Conservation (phyloP, 176 grass and related monocot species). For the Triticum dicoccoides region DNA sequence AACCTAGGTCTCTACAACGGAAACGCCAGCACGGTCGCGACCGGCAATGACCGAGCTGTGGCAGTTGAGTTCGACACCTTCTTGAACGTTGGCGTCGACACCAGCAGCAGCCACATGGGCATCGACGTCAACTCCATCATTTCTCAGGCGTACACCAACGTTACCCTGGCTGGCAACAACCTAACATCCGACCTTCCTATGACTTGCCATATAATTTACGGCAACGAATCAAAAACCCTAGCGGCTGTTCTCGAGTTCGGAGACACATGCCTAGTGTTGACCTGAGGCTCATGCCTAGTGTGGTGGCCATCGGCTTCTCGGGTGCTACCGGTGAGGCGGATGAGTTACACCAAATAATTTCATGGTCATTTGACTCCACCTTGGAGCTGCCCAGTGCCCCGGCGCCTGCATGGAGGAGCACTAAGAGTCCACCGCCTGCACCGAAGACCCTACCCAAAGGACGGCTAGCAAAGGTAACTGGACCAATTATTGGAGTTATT, state of each 20-base stretch:
- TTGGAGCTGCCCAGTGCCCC: not conserved
- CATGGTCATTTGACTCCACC: too few species aligned
- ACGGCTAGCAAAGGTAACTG: too few species aligned
- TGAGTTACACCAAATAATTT: too few species aligned
- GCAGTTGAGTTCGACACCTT: not conserved
- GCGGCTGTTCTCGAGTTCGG: not conserved
- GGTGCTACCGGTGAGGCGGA: too few species aligned
- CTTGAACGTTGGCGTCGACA: not conserved
- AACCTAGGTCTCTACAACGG: slow-evolving; percentile 10
- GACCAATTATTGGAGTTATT: too few species aligned
- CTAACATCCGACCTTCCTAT: not conserved
- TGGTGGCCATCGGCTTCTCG: too few species aligned
- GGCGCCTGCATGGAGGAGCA: too few species aligned
- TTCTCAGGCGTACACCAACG: not conserved
- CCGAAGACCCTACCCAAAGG: too few species aligned
- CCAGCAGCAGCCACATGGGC: not conserved
- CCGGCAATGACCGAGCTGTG: not conserved
- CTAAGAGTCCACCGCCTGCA: too few species aligned
- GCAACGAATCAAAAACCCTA: not conserved
- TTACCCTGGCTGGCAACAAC: not conserved
- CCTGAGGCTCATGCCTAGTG: too few species aligned
- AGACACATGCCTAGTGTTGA: not conserved
- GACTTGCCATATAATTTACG: not conserved
- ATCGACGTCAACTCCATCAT: slow-evolving; percentile 16
- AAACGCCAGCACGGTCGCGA: not conserved